These are phyloP conservation scores for Fraxinus floribunda DNA, from an alignment of 305 asterid genomes.

Conservation along the genomic window DNA sequence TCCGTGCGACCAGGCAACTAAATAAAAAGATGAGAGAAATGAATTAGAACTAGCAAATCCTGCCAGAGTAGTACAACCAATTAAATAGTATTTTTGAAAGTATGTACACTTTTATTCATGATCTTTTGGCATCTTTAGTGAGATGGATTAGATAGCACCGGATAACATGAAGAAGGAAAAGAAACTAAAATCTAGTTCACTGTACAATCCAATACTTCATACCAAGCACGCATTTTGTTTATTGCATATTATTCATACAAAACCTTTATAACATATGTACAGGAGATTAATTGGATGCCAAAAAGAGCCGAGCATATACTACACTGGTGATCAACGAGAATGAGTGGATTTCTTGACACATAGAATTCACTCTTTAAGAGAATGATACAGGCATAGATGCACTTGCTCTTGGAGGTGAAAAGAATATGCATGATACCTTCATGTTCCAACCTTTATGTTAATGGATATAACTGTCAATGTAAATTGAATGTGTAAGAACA, in stretches of 20 bases:
- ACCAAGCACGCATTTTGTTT: not conserved
- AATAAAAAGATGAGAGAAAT: conserved; percentile 18
- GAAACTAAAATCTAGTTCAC: not conserved
- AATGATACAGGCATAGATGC: not conserved
- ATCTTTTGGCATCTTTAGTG: not conserved
- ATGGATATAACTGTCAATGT: not conserved
- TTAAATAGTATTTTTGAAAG: not conserved
- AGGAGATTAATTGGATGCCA: not conserved
- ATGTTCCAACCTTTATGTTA: not conserved
- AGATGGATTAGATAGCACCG: not conserved
- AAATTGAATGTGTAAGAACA: not conserved
- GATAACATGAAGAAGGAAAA: not conserved
- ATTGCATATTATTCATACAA: not conserved
- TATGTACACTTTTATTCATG: not conserved
- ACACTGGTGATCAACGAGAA: not conserved
- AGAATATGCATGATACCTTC: not conserved
- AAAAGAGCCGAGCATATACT: not conserved
- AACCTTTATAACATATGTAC: not conserved
- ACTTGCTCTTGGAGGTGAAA: not conserved
- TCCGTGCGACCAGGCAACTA: conserved; percentile 83
- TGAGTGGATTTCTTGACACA: not conserved
- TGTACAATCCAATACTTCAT: not conserved
- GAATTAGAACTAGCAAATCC: conserved; percentile 15
- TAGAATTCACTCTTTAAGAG: not conserved
- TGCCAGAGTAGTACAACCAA: not conserved